A percentile compares a stretch with the other conserved stretches of the same genome.
Conservation (phyloP, 805 yeast species). For the Saccharomyces mikatae region DNA sequence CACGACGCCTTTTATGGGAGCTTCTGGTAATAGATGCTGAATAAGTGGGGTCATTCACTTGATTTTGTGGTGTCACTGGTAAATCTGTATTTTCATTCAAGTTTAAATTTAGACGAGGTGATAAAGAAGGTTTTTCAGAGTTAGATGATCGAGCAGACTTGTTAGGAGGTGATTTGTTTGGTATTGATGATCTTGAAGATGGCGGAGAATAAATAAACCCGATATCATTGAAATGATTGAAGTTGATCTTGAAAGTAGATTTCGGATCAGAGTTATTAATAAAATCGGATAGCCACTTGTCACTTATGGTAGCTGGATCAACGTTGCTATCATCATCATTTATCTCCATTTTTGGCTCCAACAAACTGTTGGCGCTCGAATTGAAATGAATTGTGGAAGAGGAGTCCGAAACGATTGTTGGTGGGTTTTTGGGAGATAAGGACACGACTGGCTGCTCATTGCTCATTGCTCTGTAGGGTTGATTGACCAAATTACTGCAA, state of each 20-base stretch:
- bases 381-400: background rate
- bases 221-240: conserved; percentile 45
- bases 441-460: background rate
- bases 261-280: conserved; percentile 22
- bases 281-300: conserved; percentile 59
- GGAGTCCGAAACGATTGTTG: background rate
- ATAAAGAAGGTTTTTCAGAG: background rate
- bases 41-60: background rate
- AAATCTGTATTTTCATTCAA: background rate
- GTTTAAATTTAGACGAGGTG: background rate
- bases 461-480: background rate
- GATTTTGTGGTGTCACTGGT: background rate
- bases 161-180: background rate
- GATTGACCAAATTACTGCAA: conserved; percentile 3
- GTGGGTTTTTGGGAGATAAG: background rate
- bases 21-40: background rate
- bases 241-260: conserved; percentile 25
- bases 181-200: background rate
- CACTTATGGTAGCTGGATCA: conserved; percentile 2
- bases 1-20: background rate
- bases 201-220: conserved; percentile 37
- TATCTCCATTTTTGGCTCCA: background rate
- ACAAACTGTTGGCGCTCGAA: background rate
- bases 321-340: background rate
- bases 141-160: background rate